phyloP scores from a whole-genome alignment of 805 yeast genomes.

The Pichia gijzeniarum region DNA sequence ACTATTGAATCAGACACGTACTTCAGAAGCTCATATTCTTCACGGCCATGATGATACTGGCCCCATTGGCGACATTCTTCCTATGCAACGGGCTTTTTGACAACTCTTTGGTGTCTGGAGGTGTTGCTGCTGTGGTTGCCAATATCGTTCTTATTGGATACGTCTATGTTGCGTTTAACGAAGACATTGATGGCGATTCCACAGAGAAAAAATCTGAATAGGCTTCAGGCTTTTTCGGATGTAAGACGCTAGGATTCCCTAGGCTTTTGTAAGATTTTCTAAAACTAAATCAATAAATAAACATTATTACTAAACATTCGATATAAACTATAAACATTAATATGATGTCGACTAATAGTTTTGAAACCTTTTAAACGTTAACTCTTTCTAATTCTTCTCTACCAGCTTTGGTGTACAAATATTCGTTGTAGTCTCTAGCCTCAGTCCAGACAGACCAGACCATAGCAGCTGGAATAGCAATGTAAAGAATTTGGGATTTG shows the following conservation, averaged over 20 bases:
- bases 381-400: slow-evolving; percentile 84
- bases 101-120: slow-evolving; percentile 67
- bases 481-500: slow-evolving; percentile 73
- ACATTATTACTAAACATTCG: background rate
- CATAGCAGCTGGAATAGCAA: slow-evolving; percentile 69
- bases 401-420: slow-evolving; percentile 95
- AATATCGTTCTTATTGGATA: slow-evolving; percentile 69
- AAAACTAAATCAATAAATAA: background rate
- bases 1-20: slow-evolving; percentile 40
- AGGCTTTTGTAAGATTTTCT: no score
- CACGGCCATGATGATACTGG: slow-evolving; percentile 68
- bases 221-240: no score
- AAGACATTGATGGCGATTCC: slow-evolving; percentile 38
- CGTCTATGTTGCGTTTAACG: slow-evolving; percentile 67
- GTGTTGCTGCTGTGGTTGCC: slow-evolving; percentile 72
- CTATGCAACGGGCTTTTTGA: slow-evolving; percentile 24
- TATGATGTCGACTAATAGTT: background rate
- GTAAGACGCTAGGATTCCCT: no score
- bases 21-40: slow-evolving; percentile 62
- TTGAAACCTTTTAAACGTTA: slow-evolving; percentile 24
- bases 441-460: slow-evolving; percentile 83
- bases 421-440: slow-evolving; percentile 88
- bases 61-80: slow-evolving; percentile 63
- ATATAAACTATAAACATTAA: background rate
- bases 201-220: slow-evolving; percentile 16